These are phyloP conservation scores for Phytophthora hibernalis DNA, from an alignment of 352 stramenopile species.

Conservation along the genomic window DNA sequence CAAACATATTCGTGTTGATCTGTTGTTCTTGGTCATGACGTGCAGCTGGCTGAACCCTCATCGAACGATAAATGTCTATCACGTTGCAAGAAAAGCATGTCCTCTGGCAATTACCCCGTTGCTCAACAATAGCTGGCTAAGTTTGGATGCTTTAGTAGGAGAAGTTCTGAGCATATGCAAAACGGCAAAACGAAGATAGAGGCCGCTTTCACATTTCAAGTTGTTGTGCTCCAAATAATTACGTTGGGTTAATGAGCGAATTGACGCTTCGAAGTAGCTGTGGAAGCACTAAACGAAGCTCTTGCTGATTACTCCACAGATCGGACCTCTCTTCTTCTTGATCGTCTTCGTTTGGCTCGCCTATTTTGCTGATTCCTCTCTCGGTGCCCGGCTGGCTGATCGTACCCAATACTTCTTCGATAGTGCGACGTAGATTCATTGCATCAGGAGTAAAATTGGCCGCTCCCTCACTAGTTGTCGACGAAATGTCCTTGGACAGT, in stretches of 20 bases:
- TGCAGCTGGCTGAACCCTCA: neutral
- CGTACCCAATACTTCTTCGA: constrained; percentile 38
- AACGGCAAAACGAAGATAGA: too few relatives aligned
- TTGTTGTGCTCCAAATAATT: constrained; percentile 12
- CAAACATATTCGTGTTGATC: neutral
- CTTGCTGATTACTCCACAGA: constrained; percentile 22
- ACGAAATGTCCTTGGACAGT: constrained; percentile 30
- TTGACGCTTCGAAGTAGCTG: constrained; percentile 51
- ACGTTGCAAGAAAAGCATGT: neutral
- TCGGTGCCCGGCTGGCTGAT: constrained; percentile 17
- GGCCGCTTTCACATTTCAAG: too few relatives aligned
- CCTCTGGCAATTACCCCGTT: neutral
- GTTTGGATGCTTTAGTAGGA: neutral
- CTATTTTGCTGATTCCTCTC: neutral
- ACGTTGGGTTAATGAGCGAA: constrained; percentile 14
- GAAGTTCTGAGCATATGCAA: too few relatives aligned
- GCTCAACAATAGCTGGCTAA: neutral
- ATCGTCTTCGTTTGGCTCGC: constrained; percentile 16
- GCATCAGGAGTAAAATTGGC: constrained; percentile 9
- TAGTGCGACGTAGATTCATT: constrained; percentile 30
- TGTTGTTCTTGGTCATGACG: neutral
- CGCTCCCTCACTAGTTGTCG: neutral
- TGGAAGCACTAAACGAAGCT: constrained; percentile 53
- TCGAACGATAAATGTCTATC: neutral
- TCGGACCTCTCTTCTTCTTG: constrained; percentile 16